These are phyloP conservation scores for Acer yangbiense DNA, from an alignment of 345 rosid genomes.

Conservation along the genomic window DNA sequence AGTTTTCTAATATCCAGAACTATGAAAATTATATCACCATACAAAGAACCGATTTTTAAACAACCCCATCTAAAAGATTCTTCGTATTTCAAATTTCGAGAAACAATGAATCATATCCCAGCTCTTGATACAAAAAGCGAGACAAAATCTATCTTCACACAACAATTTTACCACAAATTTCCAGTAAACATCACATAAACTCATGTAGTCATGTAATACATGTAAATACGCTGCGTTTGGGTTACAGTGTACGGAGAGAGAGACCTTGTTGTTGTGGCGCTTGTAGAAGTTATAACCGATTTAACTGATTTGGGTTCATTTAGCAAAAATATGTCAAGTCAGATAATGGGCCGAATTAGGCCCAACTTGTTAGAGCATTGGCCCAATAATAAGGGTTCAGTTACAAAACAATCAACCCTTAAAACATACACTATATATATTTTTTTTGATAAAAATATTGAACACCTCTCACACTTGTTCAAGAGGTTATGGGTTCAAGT, in stretches of 20 bases:
- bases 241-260: not conserved
- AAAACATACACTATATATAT: too few species aligned
- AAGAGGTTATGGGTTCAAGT: too few species aligned
- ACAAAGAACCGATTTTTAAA: not conserved
- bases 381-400: too few species aligned
- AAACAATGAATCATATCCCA: not conserved
- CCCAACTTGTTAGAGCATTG: not conserved
- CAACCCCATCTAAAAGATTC: not conserved
- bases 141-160: not conserved
- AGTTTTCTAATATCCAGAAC: not conserved
- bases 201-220: too few species aligned
- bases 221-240: too few species aligned
- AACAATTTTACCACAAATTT: not conserved
- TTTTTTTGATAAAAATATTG: too few species aligned
- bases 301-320: not conserved
- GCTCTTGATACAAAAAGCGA: not conserved
- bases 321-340: not conserved
- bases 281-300: slow-evolving; percentile 32
- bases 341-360: not conserved
- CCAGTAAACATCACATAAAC: not conserved
- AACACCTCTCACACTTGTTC: too few species aligned
- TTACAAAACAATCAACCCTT: too few species aligned
- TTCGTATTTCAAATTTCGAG: too few species aligned
- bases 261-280: slow-evolving; percentile 52
- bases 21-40: not conserved